Evolutionary conservation across 2,329 filamentous ascomycete genomes (phyloP).

Genomic region (Penicillium verrucosum): DNA sequence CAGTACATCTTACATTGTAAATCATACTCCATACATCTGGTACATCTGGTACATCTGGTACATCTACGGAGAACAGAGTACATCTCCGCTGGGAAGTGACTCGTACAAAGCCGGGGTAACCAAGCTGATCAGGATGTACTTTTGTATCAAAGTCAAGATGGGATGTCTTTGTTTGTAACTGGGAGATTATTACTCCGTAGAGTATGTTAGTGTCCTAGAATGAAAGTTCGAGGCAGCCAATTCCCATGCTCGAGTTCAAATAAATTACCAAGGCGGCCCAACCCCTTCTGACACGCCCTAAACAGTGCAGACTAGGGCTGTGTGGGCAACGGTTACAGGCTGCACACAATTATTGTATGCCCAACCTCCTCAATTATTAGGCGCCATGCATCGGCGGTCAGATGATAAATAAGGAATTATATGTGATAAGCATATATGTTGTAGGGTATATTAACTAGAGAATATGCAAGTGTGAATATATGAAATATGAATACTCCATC

Average conservation of each 20-base stretch:
- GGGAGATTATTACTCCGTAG: neutral
- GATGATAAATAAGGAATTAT: constrained; percentile 3
- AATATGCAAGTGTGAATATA: neutral
- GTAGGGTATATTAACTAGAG: neutral
- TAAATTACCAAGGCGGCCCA: constrained; percentile 14
- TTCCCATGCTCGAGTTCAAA: neutral
- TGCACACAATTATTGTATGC: constrained; percentile 11
- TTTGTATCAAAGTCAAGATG: neutral
- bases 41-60: neutral
- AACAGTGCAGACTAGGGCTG: neutral
- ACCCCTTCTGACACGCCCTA: constrained; percentile 1
- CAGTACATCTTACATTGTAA: constrained; percentile 4
- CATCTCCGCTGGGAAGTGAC: constrained; percentile 6
- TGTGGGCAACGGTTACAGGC: constrained; percentile 7
- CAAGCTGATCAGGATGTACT: neutral
- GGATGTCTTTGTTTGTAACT: neutral
- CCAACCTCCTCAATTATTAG: constrained; percentile 15
- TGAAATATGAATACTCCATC: neutral
- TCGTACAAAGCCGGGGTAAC: constrained; percentile 1
- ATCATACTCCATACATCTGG: neutral
- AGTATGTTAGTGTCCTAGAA: neutral
- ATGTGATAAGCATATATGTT: neutral
- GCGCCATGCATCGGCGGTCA: constrained; percentile 7
- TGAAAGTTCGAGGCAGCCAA: constrained; percentile 7
- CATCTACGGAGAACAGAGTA: neutral